Evolutionary conservation across 208 protist genomes (phyloP), one percentile per base, ranked within the genome.

Genomic region (Leishmania lainsoni): DNA sequence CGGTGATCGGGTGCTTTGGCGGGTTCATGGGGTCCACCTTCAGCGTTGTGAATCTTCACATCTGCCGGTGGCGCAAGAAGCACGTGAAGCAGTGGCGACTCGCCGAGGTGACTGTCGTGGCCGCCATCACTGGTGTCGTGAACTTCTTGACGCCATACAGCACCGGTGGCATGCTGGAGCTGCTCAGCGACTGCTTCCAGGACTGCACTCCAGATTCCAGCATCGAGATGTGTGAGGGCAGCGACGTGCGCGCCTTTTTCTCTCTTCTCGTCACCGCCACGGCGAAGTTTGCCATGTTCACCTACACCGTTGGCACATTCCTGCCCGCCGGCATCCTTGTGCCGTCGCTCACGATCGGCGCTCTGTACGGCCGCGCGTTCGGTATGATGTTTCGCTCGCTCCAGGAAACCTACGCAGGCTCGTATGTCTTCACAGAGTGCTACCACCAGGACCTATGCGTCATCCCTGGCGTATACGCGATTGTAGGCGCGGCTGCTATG

Each of bases 261-360:
- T 88, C 87, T n/a, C 86, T 96, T 14, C 81, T 96, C 32, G 71
- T 86, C 68, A 84, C 89, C 26, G 93, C 88, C 20, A 85, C 87
- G 20, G 82, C 88, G 29, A 94, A 95, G 70, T 80, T 92, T 22
- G 22, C 82, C 4, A 69, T 96, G 32, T 94, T 90, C 79, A 83
- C 91, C 32, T 93, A 90, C 80, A 93, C 90, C 6, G 77, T 95
- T 17, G 93, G 93, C 39, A 88, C 80, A 0, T 92, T 91, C 66
- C 73, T 98, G n/a, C 95, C 97, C 5, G 86, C 92, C 0, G 98
- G 98, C 54, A 87, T 98, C 71, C 98, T 99, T 66, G 93, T 99
- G 49, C 98, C 98, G 12, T 93, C 93, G 26, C 86, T 99, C 45
- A 84, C 98, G 12, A 97, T 97, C 73, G 98, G 98, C 69, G 94